Base-by-base conservation (phyloP, 2,329 filamentous ascomycete species). In the Trichoderma semiorbis region DNA sequence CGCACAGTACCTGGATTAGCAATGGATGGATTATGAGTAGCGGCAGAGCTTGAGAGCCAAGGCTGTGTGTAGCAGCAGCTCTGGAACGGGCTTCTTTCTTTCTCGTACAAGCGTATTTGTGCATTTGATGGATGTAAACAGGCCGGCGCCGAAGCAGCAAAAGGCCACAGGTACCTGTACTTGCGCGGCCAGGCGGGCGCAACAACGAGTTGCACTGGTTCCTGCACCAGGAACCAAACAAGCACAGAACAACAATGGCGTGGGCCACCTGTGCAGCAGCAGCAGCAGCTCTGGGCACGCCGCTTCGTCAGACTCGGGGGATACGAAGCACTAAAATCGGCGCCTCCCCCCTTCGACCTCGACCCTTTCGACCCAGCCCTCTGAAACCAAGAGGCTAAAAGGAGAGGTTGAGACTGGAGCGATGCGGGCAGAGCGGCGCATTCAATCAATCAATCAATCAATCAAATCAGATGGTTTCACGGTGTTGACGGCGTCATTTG, bases 311-410 rank as follows among this genome's bases (percentile, higher is more conserved):
- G 60, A 53, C 60, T 70, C 60, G 68, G 61, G 61, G 69, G 53
- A 71, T 71, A 71, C 69, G 69, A 71, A 71, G 50, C 36, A 71
- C 69, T 65, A 64, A 70, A 70, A 34, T 71, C 69, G 53, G 62
- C 62, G 69, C 61, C 36, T 71, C 61, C 69, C 53, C 50, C 69
- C 58, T 55, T 55, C 53, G 24, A 30, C 61, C 12, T 34, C 50
- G 47, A 67, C 64, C 64, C 60, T 63, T 53, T 63, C 2, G 36
- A 12, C 60, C 43, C 47, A 66, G 63, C 8, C 39, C 50, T 39
- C 47, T 60, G 21, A 39, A 47, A 71, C 34, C 61, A 50, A 47
- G 67, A 68, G 64, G 73, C 47, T 68, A 63, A 70, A 69, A 58
- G 67, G 67, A 50, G 34, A 36, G 32, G 67, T n/a, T 21, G 43